These are phyloP conservation scores for Neurospora sp. DNA, from an alignment of 495 filamentous ascomycete species.

Conservation along the genomic window DNA sequence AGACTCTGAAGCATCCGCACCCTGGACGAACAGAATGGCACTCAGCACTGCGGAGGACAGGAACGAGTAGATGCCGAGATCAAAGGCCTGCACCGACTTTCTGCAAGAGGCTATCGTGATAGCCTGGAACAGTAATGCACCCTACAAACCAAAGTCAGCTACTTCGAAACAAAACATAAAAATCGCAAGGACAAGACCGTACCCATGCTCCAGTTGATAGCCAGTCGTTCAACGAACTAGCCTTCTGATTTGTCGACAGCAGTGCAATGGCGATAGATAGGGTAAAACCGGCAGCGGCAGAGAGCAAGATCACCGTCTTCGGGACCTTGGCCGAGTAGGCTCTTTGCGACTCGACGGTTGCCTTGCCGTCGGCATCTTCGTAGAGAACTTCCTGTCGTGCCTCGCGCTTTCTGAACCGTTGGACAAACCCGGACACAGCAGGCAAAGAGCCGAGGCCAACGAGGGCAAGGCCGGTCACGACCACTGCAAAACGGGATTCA, in stretches of 20 bases:
- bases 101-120: conserved; percentile 30
- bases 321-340: conserved; percentile 41
- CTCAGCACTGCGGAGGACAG: conserved; percentile 31
- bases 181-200: conserved; percentile 13
- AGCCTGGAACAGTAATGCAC: conserved; percentile 37
- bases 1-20: conserved; percentile 19
- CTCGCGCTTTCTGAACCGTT: conserved; percentile 20
- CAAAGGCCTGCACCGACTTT: conserved; percentile 35
- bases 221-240: conserved; percentile 28
- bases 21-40: conserved; percentile 29
- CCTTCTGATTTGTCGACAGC: conserved; percentile 22
- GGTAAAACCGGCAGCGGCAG: conserved; percentile 33
- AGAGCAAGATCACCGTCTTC: conserved; percentile 34
- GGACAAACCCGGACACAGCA: conserved; percentile 18
- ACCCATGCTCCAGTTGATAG: conserved; percentile 38
- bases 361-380: conserved; percentile 53
- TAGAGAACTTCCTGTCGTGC: conserved; percentile 34
- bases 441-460: conserved; percentile 30
- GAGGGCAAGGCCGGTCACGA: conserved; percentile 24
- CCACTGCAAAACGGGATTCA: conserved; percentile 20
- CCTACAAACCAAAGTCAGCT: conserved; percentile 19
- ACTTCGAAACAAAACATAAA: not conserved
- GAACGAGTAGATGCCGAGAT: conserved; percentile 36
- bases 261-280: conserved; percentile 36
- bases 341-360: conserved; percentile 44